Conservation (phyloP, 108 stramenopile genomes). For the Conticribra weissflogii region DNA sequence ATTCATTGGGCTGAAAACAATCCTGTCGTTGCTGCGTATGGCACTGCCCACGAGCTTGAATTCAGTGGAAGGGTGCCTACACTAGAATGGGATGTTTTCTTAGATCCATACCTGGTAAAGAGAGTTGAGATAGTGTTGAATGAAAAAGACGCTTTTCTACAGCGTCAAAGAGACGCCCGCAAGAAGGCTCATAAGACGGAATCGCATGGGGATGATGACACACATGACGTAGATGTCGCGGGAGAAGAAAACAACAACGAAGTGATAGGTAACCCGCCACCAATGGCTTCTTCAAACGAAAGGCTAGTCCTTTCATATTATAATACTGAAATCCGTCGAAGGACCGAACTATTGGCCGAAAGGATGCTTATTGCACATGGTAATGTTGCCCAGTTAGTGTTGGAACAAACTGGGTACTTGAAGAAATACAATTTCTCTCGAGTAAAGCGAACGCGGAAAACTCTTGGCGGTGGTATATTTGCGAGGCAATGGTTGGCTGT, state of each 20-base stretch:
- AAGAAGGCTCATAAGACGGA: slow-evolving; percentile 11
- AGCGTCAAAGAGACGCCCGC: slow-evolving; percentile 40
- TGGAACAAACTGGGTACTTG: slow-evolving; percentile 70
- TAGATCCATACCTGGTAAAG: slow-evolving; percentile 74
- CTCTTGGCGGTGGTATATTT: slow-evolving; percentile 86
- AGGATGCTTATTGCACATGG: slow-evolving; percentile 89
- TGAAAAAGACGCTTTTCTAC: slow-evolving; percentile 58
- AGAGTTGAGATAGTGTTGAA: slow-evolving; percentile 73
- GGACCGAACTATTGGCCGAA: slow-evolving; percentile 66
- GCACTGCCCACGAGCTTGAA: slow-evolving; percentile 69
- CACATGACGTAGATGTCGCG: slow-evolving; percentile 5
- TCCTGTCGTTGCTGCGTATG: slow-evolving; percentile 89
- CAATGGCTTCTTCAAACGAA: slow-evolving; percentile 35
- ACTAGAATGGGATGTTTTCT: slow-evolving; percentile 85
- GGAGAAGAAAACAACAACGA: slow-evolving; percentile 7
- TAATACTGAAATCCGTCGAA: slow-evolving; percentile 56
- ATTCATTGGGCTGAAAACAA: slow-evolving; percentile 95
- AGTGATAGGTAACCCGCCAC: neutral
- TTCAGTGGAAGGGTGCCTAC: slow-evolving; percentile 58
- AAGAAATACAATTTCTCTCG: slow-evolving; percentile 84
- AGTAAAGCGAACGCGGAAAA: slow-evolving; percentile 73
- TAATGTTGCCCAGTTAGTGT: slow-evolving; percentile 63
- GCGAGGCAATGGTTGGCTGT: slow-evolving; percentile 83
- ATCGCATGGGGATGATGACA: neutral
- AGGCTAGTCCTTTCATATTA: slow-evolving; percentile 60